These are phyloP conservation scores for Exophiala xenobiotica DNA, from an alignment of 2,329 filamentous ascomycete species.

Conservation along the genomic window DNA sequence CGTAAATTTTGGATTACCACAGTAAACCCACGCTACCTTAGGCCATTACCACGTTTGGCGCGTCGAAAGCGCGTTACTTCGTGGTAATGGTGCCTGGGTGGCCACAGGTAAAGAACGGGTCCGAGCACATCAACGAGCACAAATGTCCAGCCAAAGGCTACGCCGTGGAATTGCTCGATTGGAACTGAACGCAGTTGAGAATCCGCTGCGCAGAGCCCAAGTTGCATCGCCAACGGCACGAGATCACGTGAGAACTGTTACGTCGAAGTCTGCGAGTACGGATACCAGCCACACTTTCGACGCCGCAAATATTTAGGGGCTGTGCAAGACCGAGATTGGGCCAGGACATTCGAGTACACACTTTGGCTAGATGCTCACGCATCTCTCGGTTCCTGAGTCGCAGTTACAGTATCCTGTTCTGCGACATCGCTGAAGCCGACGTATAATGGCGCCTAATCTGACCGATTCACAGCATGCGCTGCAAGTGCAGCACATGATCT, in stretches of 20 bases:
- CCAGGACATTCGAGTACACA: not conserved
- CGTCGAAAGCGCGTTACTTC: constrained; percentile 13
- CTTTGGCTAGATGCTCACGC: not conserved
- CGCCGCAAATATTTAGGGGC: not conserved
- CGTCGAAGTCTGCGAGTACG: not conserved
- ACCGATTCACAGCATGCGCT: not conserved
- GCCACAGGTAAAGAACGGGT: constrained; percentile 14
- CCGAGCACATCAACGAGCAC: constrained; percentile 16
- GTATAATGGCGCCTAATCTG: not conserved
- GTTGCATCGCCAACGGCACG: not conserved
- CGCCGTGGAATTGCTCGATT: constrained; percentile 1
- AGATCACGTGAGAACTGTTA: not conserved
- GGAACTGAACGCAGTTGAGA: constrained; percentile 2
- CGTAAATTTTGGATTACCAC: not conserved
- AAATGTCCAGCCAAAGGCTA: not conserved
- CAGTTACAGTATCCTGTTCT: not conserved
- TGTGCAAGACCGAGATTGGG: not conserved
- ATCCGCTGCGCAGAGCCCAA: constrained; percentile 4
- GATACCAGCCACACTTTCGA: constrained; percentile 1
- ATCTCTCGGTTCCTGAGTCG: not conserved
- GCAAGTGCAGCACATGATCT: not conserved
- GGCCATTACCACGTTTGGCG: constrained; percentile 4
- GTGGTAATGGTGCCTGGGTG: constrained; percentile 12
- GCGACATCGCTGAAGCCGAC: not conserved
- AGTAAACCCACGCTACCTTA: not conserved